Evolutionary conservation across 2,329 filamentous ascomycete genomes (phyloP), one percentile per base, ranked within the genome.

Genomic region (Mariannaea sp.): DNA sequence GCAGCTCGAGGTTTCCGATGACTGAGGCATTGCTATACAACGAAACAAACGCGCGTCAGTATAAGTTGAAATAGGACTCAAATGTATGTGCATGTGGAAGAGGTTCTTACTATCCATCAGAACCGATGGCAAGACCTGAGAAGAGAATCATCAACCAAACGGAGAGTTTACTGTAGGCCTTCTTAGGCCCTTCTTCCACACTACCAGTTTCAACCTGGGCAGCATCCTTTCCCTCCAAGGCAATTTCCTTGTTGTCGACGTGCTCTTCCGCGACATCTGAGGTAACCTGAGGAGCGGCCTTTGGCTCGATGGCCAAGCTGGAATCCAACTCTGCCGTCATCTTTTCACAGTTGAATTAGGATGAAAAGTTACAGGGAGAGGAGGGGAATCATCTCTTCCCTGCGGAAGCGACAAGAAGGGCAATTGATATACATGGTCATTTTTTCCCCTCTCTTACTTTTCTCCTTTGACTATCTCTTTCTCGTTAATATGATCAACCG

Each of bases 61-160:
- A 30, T 39, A 12, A 7, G 33, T 9, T 24, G 9, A n/a, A n/a
- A n/a, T n/a, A n/a, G n/a, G n/a, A n/a, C n/a, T n/a, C n/a, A n/a
- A n/a, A n/a, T n/a, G n/a, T n/a, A n/a, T n/a, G n/a, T n/a, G n/a
- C n/a, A n/a, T n/a, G n/a, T n/a, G 27, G 3, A 38, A 6, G 8
- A 24, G 13, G 10, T 10, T 40, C 68, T 61, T 66, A 72, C 69
- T 72, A 76, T 58, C 74, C 75, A 57, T 77, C 75, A n/a, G 73
- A 76, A 2, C 73, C 74, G 16, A 78, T 74, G 3, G 76, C 76
- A 4, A 78, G 68, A 5, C 75, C 75, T 1, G 75, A 75, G 54
- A 78, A 77, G 1, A 77, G 58, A 10, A 77, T 70, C 70, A 77
- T 75, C 27, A 75, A 56, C 64, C 73, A 77, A 1, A 74, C 72